Evolutionary conservation across 2,329 filamentous ascomycete genomes (phyloP), one percentile per base, ranked within the genome.

Genomic region (Microdochium bolleyi): DNA sequence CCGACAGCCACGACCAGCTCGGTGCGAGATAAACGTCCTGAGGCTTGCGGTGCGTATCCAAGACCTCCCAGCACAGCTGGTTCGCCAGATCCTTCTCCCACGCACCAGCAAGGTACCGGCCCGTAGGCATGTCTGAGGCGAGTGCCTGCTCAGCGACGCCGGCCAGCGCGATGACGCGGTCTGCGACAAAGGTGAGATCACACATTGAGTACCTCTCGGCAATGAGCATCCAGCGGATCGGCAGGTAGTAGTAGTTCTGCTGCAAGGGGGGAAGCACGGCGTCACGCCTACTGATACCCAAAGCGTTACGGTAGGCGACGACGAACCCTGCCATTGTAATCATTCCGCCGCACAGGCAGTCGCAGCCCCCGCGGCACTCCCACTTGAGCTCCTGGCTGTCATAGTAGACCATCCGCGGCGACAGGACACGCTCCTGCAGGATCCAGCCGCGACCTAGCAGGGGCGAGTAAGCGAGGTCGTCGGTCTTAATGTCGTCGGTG

Each of bases 1-100:
- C 48, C 1, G 54, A 54, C 14, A 50, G 46, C 55, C 55, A 56
- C 38, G 55, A 54, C 55, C 55, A 56, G 50, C 53, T 54, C 1
- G 55, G 55, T 8, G 51, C 53, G 7, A 51, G 22, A 41, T 51
- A 51, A 9, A n/a, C 19, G 7, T 34, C 30, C 8, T 37, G 52
- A 14, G 52, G 52, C 22, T 37, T 48, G 13, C 48, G 30, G 24
- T 51, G 30, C 5, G 16, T 50, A 21, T 38, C 32, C 16, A 37
- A 2, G 7, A 55, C 21, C 2, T 44, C 2, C 55, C 55, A 56
- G n/a, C 53, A 55, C 5, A 56, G 14, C 41, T 54, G 53, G 41
- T 54, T 48, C 34, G 50, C 51, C 0, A 56, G 53, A 11, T 27
- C 21, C 24, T 32, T 27, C 44, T 55, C 53, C 53, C 55, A 56